Evolutionary conservation across 495 filamentous ascomycete genomes (phyloP).

Genomic region (Xylaria palmicola): DNA sequence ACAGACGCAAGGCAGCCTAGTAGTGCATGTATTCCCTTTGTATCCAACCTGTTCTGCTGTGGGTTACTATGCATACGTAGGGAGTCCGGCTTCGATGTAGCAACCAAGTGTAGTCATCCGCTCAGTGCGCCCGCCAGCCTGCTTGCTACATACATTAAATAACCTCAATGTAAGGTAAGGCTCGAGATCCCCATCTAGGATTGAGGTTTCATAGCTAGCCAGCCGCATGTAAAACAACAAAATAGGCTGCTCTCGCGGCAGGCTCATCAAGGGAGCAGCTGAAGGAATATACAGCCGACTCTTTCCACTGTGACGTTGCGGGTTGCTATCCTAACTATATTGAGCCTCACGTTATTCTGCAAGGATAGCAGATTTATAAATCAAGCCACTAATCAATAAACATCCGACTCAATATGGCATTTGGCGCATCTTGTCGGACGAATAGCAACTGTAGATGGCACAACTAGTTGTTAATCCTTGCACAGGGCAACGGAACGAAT

Average conservation of each 20-base stretch:
- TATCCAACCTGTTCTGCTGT: not conserved
- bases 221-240: not conserved
- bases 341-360: too few relatives aligned
- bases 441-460: too few relatives aligned
- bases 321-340: too few relatives aligned
- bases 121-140: not conserved
- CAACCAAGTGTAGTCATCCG: not conserved
- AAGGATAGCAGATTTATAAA: too few relatives aligned
- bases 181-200: not conserved
- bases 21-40: not conserved
- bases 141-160: not conserved
- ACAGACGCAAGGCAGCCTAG: not conserved
- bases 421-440: too few relatives aligned
- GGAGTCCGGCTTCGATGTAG: not conserved
- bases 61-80: not conserved
- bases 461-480: too few relatives aligned
- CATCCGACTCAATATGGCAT: too few relatives aligned
- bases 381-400: too few relatives aligned
- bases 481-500: too few relatives aligned
- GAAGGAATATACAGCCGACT: too few relatives aligned
- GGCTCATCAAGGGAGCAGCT: too few relatives aligned
- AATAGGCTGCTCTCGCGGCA: not conserved
- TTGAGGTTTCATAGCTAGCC: not conserved
- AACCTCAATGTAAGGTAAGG: not conserved
- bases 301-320: too few relatives aligned